Base-by-base conservation (phyloP, 1,139 yeast genomes). In the Nakaseomyces nivariensis region DNA sequence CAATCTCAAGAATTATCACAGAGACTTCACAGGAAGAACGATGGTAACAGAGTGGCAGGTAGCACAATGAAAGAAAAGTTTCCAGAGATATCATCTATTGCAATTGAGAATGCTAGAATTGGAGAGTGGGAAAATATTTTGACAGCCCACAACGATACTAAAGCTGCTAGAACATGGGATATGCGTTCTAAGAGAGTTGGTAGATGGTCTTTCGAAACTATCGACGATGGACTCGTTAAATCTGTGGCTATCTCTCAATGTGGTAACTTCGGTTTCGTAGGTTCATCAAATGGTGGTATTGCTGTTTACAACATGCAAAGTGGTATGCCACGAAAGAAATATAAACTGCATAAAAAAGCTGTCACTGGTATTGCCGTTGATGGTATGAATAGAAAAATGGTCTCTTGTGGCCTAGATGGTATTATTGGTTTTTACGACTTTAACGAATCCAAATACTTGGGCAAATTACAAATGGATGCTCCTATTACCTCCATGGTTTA, bases 1-100 rank as follows among this genome's bases (percentile, higher is more conserved):
- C 99, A 94, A 68, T 87, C 96, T 1, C 96, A 87, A 61, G 96
- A 89, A 65, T 72, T 92, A 62, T 89, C 97, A 0, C 97, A 90
- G 68, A 78, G 85, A 58, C 69, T 76, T 33, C 80, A 79, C 27
- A 80, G 78, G 56, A 68, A 68, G 9, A 62, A 73, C 10, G 78
- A 79, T 57, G 81, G 79, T 37, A 76, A 78, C 54, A 74, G 85
- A 56, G 72, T 72, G 50, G 84, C 79, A 2, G 94, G 90, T 7
- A 71, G 74, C 44, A 65, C 70, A 3, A 63, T 66, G 51, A 63
- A 67, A 58, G 69, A 66, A 50, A 87, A 85, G 61, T 82, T 87
- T 61, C 85, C 96, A 1, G 95, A 88, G 57, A 81, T 90, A 52
- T 72, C 79, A 3, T 74, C 79, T 41, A 74, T 92, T 55, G 82